A percentile compares a stretch with the other conserved stretches of the same genome.
These are phyloP conservation scores for Hyphodiscus sp. DNA, from an alignment of 2,329 filamentous ascomycete species.

Conservation along the genomic window DNA sequence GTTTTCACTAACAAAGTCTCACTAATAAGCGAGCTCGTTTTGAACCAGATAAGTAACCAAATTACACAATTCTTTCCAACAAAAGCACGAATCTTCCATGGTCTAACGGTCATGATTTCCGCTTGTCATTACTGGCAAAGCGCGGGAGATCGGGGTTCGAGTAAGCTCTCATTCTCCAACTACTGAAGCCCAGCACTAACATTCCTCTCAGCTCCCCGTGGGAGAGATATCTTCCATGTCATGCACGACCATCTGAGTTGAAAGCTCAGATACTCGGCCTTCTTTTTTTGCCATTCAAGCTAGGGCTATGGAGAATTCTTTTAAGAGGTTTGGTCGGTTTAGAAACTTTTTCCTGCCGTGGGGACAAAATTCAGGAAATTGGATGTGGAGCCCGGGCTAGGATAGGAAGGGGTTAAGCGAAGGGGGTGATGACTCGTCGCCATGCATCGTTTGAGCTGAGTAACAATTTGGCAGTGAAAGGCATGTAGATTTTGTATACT, in stretches of 20 bases:
- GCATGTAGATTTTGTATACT: neutral
- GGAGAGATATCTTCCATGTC: neutral
- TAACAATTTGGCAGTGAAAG: neutral
- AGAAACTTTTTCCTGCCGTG: neutral
- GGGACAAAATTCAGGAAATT: neutral
- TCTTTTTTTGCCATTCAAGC: neutral
- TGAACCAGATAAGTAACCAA: too few species aligned
- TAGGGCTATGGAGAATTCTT: too few species aligned
- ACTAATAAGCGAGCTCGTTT: too few species aligned
- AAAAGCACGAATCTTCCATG: constrained; percentile 13
- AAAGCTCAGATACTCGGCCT: neutral
- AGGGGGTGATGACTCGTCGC: neutral
- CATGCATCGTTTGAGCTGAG: neutral
- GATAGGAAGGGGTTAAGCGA: neutral
- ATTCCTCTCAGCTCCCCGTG: neutral
- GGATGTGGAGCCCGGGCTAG: too few species aligned
- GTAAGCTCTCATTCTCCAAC: too few species aligned
- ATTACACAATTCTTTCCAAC: neutral
- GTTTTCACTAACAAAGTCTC: too few species aligned
- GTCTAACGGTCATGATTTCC: constrained; percentile 33
- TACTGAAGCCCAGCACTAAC: too few species aligned
- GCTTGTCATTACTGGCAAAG: constrained; percentile 25
- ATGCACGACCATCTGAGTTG: neutral
- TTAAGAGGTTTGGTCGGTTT: too few species aligned
- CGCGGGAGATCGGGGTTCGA: neutral